These are phyloP conservation scores for Acrodontium crateriforme DNA, from an alignment of 2,329 filamentous ascomycete genomes.

Conservation along the genomic window DNA sequence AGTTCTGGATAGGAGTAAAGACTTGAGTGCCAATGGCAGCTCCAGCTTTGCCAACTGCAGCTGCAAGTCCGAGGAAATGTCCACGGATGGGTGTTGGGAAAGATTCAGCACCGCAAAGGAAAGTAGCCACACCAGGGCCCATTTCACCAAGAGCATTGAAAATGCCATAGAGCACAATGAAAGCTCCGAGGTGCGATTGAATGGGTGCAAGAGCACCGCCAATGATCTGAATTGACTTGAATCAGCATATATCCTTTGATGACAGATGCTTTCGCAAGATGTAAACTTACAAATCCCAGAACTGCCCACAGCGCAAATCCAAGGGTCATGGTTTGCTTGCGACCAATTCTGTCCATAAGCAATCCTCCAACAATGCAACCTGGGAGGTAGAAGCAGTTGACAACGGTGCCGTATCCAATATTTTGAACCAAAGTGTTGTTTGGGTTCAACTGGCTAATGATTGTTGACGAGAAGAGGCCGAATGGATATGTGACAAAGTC, in stretches of 20 bases:
- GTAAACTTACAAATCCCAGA: slow-evolving; percentile 37
- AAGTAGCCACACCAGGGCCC: slow-evolving; percentile 76
- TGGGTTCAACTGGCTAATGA: slow-evolving; percentile 50
- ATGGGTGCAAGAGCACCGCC: slow-evolving; percentile 60
- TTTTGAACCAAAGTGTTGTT: slow-evolving; percentile 51
- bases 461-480: slow-evolving; percentile 66
- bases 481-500: slow-evolving; percentile 53
- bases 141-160: slow-evolving; percentile 67
- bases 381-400: slow-evolving; percentile 79
- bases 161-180: slow-evolving; percentile 63
- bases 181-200: slow-evolving; percentile 43
- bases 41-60: slow-evolving; percentile 54
- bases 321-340: slow-evolving; percentile 55
- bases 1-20: slow-evolving; percentile 36
- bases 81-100: slow-evolving; percentile 72
- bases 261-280: too few relatives aligned
- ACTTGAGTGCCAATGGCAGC: slow-evolving; percentile 79
- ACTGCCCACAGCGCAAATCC: slow-evolving; percentile 60
- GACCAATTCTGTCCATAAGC: slow-evolving; percentile 63
- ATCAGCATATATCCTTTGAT: too few relatives aligned
- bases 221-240: slow-evolving; percentile 48
- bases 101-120: slow-evolving; percentile 68
- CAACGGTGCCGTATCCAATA: slow-evolving; percentile 79
- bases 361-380: slow-evolving; percentile 66
- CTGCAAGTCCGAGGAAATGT: slow-evolving; percentile 54